Evolutionary conservation across 345 rosid genomes (phyloP), one percentile per base, ranked within the genome.

Genomic region (Reutealis trisperma): DNA sequence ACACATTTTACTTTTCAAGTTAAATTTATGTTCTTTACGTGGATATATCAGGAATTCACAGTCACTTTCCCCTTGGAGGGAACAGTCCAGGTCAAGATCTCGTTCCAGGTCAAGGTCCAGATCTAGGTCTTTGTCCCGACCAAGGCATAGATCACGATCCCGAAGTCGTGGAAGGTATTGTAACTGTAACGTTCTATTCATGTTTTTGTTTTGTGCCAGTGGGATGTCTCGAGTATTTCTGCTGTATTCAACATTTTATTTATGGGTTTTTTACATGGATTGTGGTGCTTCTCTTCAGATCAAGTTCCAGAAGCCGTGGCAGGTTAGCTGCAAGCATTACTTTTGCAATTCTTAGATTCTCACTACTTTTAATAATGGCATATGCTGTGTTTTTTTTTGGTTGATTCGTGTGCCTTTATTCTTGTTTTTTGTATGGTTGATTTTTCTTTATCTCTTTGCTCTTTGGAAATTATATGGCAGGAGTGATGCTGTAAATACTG

Each of bases 121-220:
- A 71, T 88, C 97, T 34, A 83, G 89, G 51, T 88, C 94, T 19
- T 87, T 86, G 83, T 83, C 93, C 45, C 80, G 79, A 82, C 96
- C 90, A 34, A 90, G 92, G 85, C 89, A 84, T n/a, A 79, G 90
- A 64, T 92, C 99, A 22, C 82, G 81, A 55, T 92, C 97, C 27
- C 87, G 82, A 71, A 79, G 88, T 79, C 98, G 92, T 74, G 98
- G 97, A 83, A 93, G 99, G 99, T 96, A 86, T 77, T 77, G n/a
- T 74, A 60, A 51, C 6, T 60, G 10, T 44, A 34, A 44, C 32
- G 70, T 14, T 76, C 55, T 37, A 51, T 16, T 71, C 54, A 27
- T 76, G 55, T 54, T 54, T 54, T 54, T 75, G 3, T 68, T 12
- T 75, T 21, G 63, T 49, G 30, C 27, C 19, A 22, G 42, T 55